A percentile compares a stretch with the other conserved stretches of the same genome.
These are phyloP conservation scores for Agaricus blazei DNA, from an alignment of 768 basidiomycete species.

Conservation along the genomic window DNA sequence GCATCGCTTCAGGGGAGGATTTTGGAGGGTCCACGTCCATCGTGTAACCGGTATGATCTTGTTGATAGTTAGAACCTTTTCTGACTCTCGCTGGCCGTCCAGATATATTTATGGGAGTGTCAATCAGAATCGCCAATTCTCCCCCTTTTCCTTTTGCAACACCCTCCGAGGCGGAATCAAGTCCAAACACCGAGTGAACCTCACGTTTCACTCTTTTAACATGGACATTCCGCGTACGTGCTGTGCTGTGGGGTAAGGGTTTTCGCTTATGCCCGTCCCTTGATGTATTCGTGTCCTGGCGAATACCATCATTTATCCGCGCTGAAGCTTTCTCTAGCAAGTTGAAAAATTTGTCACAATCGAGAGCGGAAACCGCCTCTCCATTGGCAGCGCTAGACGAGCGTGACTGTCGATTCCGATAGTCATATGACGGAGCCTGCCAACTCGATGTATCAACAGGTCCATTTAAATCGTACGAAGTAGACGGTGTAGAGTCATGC, in stretches of 20 bases:
- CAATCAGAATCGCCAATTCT: neutral
- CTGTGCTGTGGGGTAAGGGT: neutral
- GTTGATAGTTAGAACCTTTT: neutral
- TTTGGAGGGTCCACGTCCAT: slow-evolving; percentile 4
- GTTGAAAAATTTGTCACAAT: slow-evolving; percentile 23
- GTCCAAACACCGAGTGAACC: neutral
- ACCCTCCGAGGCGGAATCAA: neutral
- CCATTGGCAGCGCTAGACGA: neutral
- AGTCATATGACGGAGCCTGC: slow-evolving; percentile 1
- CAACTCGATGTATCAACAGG: neutral
- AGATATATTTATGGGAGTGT: neutral
- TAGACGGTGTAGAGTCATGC: neutral
- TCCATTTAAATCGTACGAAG: neutral
- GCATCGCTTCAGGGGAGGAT: slow-evolving; percentile 10
- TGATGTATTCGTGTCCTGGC: slow-evolving; percentile 5
- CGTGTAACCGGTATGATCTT: neutral
- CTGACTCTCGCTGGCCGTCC: neutral
- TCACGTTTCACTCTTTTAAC: slow-evolving; percentile 9
- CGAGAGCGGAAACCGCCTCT: neutral
- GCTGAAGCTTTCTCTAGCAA: slow-evolving; percentile 31
- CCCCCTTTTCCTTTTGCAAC: slow-evolving; percentile 3
- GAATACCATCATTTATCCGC: slow-evolving; percentile 24
- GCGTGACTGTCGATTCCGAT: slow-evolving; percentile 1
- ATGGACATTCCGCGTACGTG: neutral
- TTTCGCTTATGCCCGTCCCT: neutral